Evolutionary conservation across 352 stramenopile genomes (phyloP).

Genomic region (Phytophthora meadii): DNA sequence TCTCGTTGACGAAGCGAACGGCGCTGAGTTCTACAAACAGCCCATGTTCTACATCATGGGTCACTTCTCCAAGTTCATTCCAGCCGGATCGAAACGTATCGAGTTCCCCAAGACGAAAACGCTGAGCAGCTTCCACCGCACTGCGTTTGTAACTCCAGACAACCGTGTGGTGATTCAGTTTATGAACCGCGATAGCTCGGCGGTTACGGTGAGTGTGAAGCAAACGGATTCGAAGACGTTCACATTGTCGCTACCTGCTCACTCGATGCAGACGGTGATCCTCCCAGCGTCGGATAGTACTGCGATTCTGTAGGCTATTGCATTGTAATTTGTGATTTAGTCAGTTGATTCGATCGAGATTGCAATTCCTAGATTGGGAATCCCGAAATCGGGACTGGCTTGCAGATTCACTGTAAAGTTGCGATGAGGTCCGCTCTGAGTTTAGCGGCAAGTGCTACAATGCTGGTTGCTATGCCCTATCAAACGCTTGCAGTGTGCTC

Average conservation of each 20-base stretch:
- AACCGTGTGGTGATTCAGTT: constrained; percentile 51
- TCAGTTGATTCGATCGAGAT: background rate
- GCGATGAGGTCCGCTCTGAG: too few species aligned
- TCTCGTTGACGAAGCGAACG: background rate
- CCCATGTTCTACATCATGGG: constrained; percentile 83
- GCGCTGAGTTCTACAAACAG: constrained; percentile 76
- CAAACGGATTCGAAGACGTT: constrained; percentile 23
- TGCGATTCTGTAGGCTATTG: constrained; percentile 11
- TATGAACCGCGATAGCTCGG: constrained; percentile 45
- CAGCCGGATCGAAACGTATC: constrained; percentile 51
- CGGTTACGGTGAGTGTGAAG: constrained; percentile 40
- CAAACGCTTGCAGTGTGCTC: constrained; percentile 53
- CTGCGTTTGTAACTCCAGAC: constrained; percentile 48
- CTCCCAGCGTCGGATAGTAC: constrained; percentile 19
- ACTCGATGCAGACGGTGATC: constrained; percentile 20
- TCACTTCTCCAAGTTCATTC: constrained; percentile 76
- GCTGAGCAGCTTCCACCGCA: constrained; percentile 36
- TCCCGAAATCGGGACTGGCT: constrained; percentile 12
- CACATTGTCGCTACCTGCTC: constrained; percentile 16
- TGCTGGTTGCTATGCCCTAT: background rate
- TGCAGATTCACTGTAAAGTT: constrained; percentile 8
- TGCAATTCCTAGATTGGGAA: constrained; percentile 14
- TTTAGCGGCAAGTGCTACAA: background rate
- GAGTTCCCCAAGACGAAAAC: constrained; percentile 29
- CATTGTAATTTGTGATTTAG: background rate